These are phyloP conservation scores for Adansonia gregorii DNA, from an alignment of 441 rosid genomes.

Conservation along the genomic window DNA sequence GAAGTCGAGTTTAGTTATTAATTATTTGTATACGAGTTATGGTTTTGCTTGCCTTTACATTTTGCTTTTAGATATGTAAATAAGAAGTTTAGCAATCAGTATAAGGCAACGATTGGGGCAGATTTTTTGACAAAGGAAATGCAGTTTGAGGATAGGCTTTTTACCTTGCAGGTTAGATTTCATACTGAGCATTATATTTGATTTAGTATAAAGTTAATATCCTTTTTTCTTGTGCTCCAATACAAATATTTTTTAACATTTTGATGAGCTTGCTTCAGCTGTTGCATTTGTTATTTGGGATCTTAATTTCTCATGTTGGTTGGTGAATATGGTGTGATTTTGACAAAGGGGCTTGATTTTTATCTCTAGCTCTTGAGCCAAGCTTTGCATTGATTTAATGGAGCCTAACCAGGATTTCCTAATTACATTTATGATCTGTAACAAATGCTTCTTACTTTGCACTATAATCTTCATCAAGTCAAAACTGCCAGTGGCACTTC, in stretches of 20 bases:
- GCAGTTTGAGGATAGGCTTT: slow-evolving; percentile 77
- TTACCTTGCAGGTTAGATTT: slow-evolving; percentile 67
- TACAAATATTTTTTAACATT: neutral
- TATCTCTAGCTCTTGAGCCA: neutral
- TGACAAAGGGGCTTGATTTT: neutral
- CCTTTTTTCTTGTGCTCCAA: neutral
- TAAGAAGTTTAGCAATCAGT: slow-evolving; percentile 81
- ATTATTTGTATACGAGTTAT: neutral
- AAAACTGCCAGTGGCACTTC: neutral
- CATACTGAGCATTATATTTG: neutral
- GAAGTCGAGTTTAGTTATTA: neutral
- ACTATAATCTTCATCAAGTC: neutral
- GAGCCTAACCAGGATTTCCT: neutral
- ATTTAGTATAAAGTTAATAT: neutral
- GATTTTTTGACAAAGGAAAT: slow-evolving; percentile 80
- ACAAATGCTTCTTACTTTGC: slow-evolving; percentile 15
- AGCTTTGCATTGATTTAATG: neutral
- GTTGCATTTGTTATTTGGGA: slow-evolving; percentile 18
- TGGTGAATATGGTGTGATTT: neutral
- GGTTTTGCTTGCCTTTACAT: slow-evolving; percentile 39
- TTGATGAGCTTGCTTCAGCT: neutral
- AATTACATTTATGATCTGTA: neutral
- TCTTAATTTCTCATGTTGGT: neutral
- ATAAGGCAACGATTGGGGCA: slow-evolving; percentile 78
- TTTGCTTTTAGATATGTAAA: slow-evolving; percentile 64